Evolutionary conservation across 805 yeast species (phyloP).

Genomic region (Zygoascus biomembranicola): DNA sequence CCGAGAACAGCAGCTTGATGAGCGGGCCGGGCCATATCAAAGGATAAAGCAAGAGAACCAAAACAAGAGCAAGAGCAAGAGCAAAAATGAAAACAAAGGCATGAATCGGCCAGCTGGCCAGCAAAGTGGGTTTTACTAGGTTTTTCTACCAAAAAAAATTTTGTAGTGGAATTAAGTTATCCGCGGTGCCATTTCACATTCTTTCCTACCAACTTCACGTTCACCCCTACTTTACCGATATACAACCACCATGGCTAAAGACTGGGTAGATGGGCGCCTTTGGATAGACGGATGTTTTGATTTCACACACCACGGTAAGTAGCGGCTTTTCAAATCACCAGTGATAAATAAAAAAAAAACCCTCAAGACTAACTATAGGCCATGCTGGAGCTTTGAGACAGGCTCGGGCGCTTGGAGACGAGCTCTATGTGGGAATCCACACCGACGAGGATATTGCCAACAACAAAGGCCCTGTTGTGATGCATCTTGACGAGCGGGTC

Average conservation of each 20-base stretch:
- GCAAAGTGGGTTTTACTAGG: background rate
- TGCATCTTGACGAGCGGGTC: slow-evolving; percentile 71
- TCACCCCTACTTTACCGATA: background rate
- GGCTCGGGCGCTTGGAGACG: slow-evolving; percentile 75
- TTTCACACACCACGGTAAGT: slow-evolving; percentile 87
- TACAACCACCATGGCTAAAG: background rate
- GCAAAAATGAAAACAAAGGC: background rate
- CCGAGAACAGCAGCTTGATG: slow-evolving; percentile 16
- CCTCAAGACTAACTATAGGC: slow-evolving; percentile 23
- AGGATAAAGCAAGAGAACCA: slow-evolving; percentile 7
- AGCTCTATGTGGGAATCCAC: slow-evolving; percentile 81
- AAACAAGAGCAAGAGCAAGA: background rate
- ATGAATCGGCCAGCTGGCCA: background rate
- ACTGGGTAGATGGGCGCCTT: slow-evolving; percentile 34
- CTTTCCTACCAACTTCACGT: background rate
- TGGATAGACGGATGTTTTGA: slow-evolving; percentile 99
- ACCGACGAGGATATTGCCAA: slow-evolving; percentile 74
- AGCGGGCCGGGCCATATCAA: slow-evolving; percentile 12
- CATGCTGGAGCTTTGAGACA: slow-evolving; percentile 96
- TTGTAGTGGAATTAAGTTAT: background rate
- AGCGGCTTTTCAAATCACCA: background rate
- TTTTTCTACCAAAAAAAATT: background rate
- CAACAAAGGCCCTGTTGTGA: slow-evolving; percentile 93
- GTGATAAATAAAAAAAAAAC: too few species aligned
- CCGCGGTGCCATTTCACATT: background rate